Conservation (phyloP, 1,284 basidiomycete genomes). For the Leccinum griseonigrum region DNA sequence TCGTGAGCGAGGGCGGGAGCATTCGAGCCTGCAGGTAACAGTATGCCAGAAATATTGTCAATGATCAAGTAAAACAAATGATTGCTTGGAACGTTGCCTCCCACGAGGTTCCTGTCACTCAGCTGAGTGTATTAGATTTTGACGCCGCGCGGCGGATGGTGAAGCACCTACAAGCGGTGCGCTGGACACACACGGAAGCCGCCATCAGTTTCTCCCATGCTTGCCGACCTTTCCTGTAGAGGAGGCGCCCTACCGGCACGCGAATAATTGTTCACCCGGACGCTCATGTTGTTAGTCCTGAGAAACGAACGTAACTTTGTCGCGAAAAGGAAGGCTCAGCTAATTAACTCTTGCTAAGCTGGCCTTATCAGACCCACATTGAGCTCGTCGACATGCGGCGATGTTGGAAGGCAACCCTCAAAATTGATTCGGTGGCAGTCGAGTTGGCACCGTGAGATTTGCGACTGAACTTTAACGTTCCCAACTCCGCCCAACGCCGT, state of each 20-base stretch:
- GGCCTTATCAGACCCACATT: background rate
- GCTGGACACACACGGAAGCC: background rate
- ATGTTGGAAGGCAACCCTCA: background rate
- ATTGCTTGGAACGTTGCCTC: background rate
- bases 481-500: background rate
- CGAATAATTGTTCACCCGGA: background rate
- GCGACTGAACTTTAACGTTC: background rate
- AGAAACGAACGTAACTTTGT: background rate
- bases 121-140: background rate
- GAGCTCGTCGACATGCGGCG: background rate
- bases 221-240: background rate
- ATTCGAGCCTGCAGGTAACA: background rate
- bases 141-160: background rate
- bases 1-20: background rate
- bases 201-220: background rate
- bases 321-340: background rate
- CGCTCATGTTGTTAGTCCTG: background rate
- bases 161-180: background rate
- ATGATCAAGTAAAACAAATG: background rate
- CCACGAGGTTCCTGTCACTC: background rate
- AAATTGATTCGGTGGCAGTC: background rate
- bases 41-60: background rate
- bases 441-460: background rate
- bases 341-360: background rate
- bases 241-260: background rate